These are phyloP conservation scores for Cryptosporidium tyzzeri DNA, from an alignment of 169 alveolate species.

Conservation along the genomic window DNA sequence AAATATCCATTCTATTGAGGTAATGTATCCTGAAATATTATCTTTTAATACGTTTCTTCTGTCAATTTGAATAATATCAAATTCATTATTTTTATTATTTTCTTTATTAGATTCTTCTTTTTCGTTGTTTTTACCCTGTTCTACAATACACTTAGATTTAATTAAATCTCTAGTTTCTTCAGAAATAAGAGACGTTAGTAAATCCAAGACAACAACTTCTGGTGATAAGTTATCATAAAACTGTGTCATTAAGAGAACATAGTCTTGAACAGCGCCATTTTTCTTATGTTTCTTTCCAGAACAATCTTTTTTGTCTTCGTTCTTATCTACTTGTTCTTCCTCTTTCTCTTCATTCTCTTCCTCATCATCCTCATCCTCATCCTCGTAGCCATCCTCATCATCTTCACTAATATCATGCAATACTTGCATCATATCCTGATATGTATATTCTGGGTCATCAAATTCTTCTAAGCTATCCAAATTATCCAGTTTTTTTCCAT, in stretches of 20 bases:
- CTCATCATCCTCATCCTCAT: constrained; percentile 6
- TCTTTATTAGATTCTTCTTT: constrained; percentile 1
- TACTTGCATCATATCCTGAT: constrained; percentile 26
- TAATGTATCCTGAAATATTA: constrained; percentile 16
- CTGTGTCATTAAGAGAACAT: constrained; percentile 19
- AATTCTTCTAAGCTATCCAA: background rate
- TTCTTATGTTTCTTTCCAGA: background rate
- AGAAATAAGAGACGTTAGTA: constrained; percentile 54
- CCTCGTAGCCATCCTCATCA: background rate
- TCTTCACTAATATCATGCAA: background rate
- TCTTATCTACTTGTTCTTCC: background rate
- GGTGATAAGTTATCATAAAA: constrained; percentile 52
- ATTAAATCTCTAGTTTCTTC: constrained; percentile 21
- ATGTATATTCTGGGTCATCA: constrained; percentile 4
- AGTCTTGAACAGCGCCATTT: background rate
- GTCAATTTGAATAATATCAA: constrained; percentile 6
- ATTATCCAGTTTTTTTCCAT: background rate
- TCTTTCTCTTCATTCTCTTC: background rate
- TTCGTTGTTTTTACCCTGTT: background rate
- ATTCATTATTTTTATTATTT: constrained; percentile 5
- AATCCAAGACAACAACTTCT: constrained; percentile 43
- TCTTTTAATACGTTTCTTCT: constrained; percentile 46
- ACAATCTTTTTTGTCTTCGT: background rate
- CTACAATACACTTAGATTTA: background rate
- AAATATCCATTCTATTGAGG: constrained; percentile 38